These are phyloP conservation scores for Pisolithus marmoratus DNA, from an alignment of 768 basidiomycete genomes.

Conservation along the genomic window DNA sequence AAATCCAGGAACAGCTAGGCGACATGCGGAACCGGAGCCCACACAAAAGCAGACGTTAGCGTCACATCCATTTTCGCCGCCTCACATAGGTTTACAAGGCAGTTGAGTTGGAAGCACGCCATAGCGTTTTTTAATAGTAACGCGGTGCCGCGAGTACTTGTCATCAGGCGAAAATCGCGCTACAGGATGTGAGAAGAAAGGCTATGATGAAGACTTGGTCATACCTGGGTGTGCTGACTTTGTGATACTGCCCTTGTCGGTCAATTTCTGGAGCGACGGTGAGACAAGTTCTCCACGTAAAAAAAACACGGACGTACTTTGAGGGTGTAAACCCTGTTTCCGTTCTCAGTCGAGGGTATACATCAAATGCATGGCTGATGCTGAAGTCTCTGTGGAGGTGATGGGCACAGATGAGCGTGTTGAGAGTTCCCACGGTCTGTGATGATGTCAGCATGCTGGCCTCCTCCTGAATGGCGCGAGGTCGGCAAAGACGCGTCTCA, in stretches of 20 bases:
- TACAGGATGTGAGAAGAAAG: slow-evolving; percentile 24
- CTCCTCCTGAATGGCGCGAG: too few relatives aligned
- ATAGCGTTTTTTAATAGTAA: slow-evolving; percentile 93
- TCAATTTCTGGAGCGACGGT: slow-evolving; percentile 63
- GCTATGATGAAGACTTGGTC: slow-evolving; percentile 12
- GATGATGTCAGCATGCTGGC: too few relatives aligned
- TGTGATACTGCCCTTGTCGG: slow-evolving; percentile 73
- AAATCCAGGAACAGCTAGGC: too few relatives aligned
- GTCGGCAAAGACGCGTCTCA: too few relatives aligned
- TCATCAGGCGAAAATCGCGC: slow-evolving; percentile 99
- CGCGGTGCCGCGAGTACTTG: slow-evolving; percentile 97
- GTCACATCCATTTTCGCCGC: not conserved
- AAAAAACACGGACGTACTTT: slow-evolving; percentile 52
- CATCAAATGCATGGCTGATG: slow-evolving; percentile 88
- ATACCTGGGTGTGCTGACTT: slow-evolving; percentile 97
- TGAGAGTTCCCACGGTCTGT: slow-evolving; percentile 1
- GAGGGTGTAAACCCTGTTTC: slow-evolving; percentile 86
- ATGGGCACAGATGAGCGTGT: not conserved
- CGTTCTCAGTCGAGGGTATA: slow-evolving; percentile 74
- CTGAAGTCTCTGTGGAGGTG: too few relatives aligned
- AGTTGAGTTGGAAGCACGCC: slow-evolving; percentile 86
- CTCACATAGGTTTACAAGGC: slow-evolving; percentile 81
- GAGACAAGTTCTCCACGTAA: not conserved
- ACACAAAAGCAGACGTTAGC: too few relatives aligned
- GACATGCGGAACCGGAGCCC: too few relatives aligned